Evolutionary conservation across 768 basidiomycete species (phyloP).

Genomic region (Leccinum variicolor): DNA sequence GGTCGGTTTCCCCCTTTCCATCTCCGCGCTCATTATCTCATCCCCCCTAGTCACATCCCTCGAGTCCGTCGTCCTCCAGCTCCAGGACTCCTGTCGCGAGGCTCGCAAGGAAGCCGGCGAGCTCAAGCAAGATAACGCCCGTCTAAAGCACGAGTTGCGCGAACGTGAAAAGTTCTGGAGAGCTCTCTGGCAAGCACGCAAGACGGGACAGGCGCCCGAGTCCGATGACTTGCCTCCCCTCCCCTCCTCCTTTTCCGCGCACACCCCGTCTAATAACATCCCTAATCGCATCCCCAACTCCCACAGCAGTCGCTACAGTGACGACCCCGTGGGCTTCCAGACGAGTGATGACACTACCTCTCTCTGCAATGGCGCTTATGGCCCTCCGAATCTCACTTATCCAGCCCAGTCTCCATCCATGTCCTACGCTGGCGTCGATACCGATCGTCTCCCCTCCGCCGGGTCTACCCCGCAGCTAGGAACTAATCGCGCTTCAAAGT

Average conservation of each 20-base stretch:
- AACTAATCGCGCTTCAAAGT: slow-evolving; percentile 48
- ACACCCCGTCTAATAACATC: slow-evolving; percentile 31
- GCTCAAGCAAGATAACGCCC: slow-evolving; percentile 61
- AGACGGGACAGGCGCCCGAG: slow-evolving; percentile 50
- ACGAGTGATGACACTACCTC: slow-evolving; percentile 44
- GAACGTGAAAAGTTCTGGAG: slow-evolving; percentile 77
- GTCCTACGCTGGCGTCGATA: slow-evolving; percentile 33
- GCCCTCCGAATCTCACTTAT: slow-evolving; percentile 38
- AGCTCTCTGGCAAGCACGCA: slow-evolving; percentile 63
- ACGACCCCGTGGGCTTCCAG: slow-evolving; percentile 49
- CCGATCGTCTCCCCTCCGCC: slow-evolving; percentile 28
- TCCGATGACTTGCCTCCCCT: slow-evolving; percentile 50
- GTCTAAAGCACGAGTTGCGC: slow-evolving; percentile 58
- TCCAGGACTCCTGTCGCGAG: slow-evolving; percentile 78
- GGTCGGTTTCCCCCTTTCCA: slow-evolving; percentile 32
- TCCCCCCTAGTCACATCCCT: slow-evolving; percentile 64
- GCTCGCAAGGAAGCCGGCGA: slow-evolving; percentile 58
- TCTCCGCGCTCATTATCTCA: slow-evolving; percentile 14
- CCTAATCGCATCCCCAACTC: slow-evolving; percentile 39
- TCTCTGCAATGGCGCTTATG: slow-evolving; percentile 44
- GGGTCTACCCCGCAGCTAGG: slow-evolving; percentile 31
- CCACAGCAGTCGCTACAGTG: slow-evolving; percentile 33
- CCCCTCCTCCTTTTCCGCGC: slow-evolving; percentile 40
- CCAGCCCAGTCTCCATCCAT: slow-evolving; percentile 47
- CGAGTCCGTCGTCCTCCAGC: slow-evolving; percentile 78